These are phyloP conservation scores for Orychophragmus violaceus DNA, from an alignment of 345 rosid genomes.

Conservation along the genomic window DNA sequence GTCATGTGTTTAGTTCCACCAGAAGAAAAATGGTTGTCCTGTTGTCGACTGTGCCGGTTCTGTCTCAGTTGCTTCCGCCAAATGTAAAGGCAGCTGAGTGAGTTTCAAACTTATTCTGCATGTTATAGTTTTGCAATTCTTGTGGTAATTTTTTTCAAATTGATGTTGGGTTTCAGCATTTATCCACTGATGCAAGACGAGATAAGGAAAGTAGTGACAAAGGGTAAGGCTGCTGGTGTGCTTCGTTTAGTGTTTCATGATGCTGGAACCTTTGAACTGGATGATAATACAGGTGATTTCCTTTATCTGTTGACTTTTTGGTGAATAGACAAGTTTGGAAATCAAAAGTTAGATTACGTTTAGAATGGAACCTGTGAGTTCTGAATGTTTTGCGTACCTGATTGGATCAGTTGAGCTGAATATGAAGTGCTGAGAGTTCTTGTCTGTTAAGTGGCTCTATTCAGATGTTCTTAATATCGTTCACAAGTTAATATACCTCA, in stretches of 20 bases:
- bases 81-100: slow-evolving; percentile 48
- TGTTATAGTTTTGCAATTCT: neutral
- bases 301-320: no score
- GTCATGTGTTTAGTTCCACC: slow-evolving; percentile 12
- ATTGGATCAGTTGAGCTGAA: no score
- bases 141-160: neutral
- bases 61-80: slow-evolving; percentile 32
- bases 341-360: no score
- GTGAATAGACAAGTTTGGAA: no score
- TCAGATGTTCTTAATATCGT: no score
- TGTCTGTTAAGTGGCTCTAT: no score
- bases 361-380: neutral
- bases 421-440: no score
- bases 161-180: slow-evolving; percentile 2
- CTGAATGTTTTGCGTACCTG: no score
- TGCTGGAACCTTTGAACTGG: slow-evolving; percentile 81
- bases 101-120: slow-evolving; percentile 15
- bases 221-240: slow-evolving; percentile 90
- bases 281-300: slow-evolving; percentile 47
- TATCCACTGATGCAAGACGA: slow-evolving; percentile 43
- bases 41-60: slow-evolving; percentile 46
- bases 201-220: slow-evolving; percentile 63
- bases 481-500: no score
- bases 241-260: slow-evolving; percentile 97
- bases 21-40: slow-evolving; percentile 45